A percentile compares a stretch with the other conserved stretches of the same genome.
These are phyloP conservation scores for Pseudozyma flocculosa DNA, from an alignment of 1,284 basidiomycete genomes.

Conservation along the genomic window DNA sequence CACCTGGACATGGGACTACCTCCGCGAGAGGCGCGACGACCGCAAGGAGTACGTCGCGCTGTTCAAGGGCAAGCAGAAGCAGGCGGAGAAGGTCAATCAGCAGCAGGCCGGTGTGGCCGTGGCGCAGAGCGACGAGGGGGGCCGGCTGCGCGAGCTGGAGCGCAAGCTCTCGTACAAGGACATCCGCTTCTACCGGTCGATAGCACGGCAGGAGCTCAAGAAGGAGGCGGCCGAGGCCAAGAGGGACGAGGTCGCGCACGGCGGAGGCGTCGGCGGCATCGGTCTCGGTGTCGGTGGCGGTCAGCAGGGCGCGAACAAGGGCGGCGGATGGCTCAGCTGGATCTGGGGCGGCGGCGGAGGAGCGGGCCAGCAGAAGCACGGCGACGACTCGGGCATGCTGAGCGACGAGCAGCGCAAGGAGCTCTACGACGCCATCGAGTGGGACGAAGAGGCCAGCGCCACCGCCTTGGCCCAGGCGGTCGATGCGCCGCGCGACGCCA, in stretches of 20 bases:
- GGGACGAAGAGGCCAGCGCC: constrained; percentile 64
- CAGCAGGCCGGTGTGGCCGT: constrained; percentile 37
- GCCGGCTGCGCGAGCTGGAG: constrained; percentile 71
- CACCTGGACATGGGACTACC: constrained; percentile 91
- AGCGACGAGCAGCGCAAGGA: constrained; percentile 90
- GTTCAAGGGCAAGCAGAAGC: constrained; percentile 72
- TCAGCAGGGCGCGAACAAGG: constrained; percentile 59
- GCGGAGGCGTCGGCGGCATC: constrained; percentile 61
- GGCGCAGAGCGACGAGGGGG: constrained; percentile 36
- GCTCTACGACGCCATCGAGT: constrained; percentile 91
- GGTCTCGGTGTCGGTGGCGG: too few relatives aligned
- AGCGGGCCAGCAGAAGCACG: constrained; percentile 20
- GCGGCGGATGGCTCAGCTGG: constrained; percentile 54
- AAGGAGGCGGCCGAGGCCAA: constrained; percentile 67
- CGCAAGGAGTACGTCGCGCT: constrained; percentile 77
- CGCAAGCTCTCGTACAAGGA: constrained; percentile 87
- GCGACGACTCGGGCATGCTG: constrained; percentile 64
- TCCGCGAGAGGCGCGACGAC: constrained; percentile 84
- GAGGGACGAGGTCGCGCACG: constrained; percentile 54
- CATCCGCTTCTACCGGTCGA: constrained; percentile 94
- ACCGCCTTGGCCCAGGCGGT: constrained; percentile 36
- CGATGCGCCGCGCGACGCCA: constrained; percentile 72
- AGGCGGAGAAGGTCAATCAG: constrained; percentile 38
- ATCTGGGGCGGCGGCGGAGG: constrained; percentile 45
- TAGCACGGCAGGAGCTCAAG: constrained; percentile 82